Evolutionary conservation across 257 asterid species (phyloP).

Genomic region (Solanum clarkiae): DNA sequence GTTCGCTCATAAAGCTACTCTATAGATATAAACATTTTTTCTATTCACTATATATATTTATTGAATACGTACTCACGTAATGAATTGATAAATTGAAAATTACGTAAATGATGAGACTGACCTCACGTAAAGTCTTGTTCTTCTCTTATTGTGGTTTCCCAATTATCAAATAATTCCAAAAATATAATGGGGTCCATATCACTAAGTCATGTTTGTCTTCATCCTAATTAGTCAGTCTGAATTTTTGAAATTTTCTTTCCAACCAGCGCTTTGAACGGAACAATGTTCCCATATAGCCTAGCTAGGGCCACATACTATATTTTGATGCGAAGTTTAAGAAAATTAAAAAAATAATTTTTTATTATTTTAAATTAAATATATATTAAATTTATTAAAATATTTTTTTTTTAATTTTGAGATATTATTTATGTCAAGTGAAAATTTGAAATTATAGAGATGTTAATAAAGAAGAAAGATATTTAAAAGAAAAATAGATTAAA

Average conservation of each 20-base stretch:
- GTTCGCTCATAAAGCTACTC: too few species aligned
- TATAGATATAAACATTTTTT: neutral
- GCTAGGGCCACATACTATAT: too few species aligned
- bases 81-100: too few species aligned
- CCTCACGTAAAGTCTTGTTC: neutral
- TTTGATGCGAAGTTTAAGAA: neutral
- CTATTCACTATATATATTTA: neutral
- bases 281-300: conserved; percentile 1
- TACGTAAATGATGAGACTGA: neutral
- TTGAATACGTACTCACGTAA: neutral
- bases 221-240: neutral
- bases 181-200: neutral
- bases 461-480: rapidly evolving
- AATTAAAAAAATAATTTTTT: neutral
- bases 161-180: neutral
- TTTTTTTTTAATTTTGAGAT: neutral
- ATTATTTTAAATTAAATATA: neutral
- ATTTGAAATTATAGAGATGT: rapidly evolving
- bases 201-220: neutral
- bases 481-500: neutral
- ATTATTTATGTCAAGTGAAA: conserved; percentile 3
- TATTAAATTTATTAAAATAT: neutral
- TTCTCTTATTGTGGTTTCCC: neutral
- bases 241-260: neutral
- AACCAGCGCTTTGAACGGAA: conserved; percentile 20